A percentile compares a stretch with the other conserved stretches of the same genome.
phyloP scores from a whole-genome alignment of 352 stramenopile species.

The Phytophthora palmivora region DNA sequence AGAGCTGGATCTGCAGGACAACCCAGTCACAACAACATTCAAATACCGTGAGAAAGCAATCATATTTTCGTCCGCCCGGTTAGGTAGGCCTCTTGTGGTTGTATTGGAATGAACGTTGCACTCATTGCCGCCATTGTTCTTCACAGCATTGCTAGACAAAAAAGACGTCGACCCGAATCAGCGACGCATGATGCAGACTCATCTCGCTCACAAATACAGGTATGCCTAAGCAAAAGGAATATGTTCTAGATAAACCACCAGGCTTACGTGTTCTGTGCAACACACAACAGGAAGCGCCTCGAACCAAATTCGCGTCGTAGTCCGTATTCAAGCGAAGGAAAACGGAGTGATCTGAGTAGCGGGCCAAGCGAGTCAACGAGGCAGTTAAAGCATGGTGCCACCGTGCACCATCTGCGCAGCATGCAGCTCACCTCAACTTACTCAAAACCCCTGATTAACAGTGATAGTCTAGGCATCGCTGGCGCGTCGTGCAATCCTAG shows the following conservation, averaged over 20 bases:
- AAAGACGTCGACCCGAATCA: conserved; percentile 79
- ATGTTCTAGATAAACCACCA: neutral
- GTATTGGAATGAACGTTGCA: neutral
- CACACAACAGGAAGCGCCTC: conserved; percentile 39
- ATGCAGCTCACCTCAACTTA: conserved; percentile 37
- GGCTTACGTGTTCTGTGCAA: neutral
- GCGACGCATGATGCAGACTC: conserved; percentile 81
- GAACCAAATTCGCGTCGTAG: conserved; percentile 16
- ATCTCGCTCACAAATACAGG: conserved; percentile 81
- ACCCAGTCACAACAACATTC: conserved; percentile 53
- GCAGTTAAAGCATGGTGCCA: conserved; percentile 51
- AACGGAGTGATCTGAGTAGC: conserved; percentile 8
- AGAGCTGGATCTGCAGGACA: conserved; percentile 68
- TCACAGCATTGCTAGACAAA: conserved; percentile 67
- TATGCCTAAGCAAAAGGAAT: conserved; percentile 13
- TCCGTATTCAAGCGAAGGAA: conserved; percentile 10
- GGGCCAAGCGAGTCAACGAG: conserved; percentile 42
- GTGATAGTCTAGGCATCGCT: conserved; percentile 43
- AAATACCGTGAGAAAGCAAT: conserved; percentile 82
- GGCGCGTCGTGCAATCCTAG: conserved; percentile 45
- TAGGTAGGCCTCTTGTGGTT: conserved; percentile 40
- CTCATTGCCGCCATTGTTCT: conserved; percentile 9
- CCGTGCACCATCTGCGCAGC: conserved; percentile 55
- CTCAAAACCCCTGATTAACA: conserved; percentile 16
- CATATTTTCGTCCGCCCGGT: conserved; percentile 66